Evolutionary conservation across 1,284 basidiomycete genomes (phyloP).

Genomic region (Vanrija sp.): DNA sequence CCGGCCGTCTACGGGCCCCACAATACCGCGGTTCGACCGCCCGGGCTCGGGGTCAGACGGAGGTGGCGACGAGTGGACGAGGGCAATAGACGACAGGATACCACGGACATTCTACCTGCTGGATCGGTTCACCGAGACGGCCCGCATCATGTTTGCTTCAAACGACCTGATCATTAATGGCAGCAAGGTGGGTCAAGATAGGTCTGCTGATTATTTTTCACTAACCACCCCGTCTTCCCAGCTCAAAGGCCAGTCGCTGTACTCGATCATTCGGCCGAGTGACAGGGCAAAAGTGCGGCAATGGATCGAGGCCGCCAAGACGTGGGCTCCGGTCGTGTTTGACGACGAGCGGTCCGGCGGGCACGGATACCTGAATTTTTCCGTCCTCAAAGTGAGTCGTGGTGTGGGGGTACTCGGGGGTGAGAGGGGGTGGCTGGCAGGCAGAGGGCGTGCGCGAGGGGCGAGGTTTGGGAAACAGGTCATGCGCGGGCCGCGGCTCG

Average conservation of each 20-base stretch:
- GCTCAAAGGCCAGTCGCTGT: constrained; percentile 33
- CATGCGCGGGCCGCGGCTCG: too few relatives aligned
- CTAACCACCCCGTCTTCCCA: constrained; percentile 3
- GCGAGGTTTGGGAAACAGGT: too few relatives aligned
- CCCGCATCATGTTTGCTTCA: constrained; percentile 33
- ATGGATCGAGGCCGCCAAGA: constrained; percentile 37
- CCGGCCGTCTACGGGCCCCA: too few relatives aligned
- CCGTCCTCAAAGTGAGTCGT: constrained; percentile 35
- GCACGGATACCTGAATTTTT: constrained; percentile 34
- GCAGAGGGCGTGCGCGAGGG: too few relatives aligned
- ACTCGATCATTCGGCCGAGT: constrained; percentile 31
- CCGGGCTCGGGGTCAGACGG: too few relatives aligned
- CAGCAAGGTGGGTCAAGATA: constrained; percentile 17
- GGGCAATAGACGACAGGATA: background rate
- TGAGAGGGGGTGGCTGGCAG: too few relatives aligned
- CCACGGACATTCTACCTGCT: constrained; percentile 38
- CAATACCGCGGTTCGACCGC: too few relatives aligned
- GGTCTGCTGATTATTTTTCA: background rate
- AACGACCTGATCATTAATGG: constrained; percentile 36
- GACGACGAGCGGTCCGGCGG: constrained; percentile 29
- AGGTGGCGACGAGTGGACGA: too few relatives aligned
- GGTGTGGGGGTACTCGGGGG: too few relatives aligned
- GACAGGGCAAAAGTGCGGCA: constrained; percentile 31
- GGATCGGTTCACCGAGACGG: constrained; percentile 39
- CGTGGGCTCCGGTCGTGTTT: constrained; percentile 30